Percentiles rank a stretch among this genome's conserved stretches.
Evolutionary conservation across 73 alveolate genomes (phyloP).

Genomic region (Tetrahymena malaccensis): DNA sequence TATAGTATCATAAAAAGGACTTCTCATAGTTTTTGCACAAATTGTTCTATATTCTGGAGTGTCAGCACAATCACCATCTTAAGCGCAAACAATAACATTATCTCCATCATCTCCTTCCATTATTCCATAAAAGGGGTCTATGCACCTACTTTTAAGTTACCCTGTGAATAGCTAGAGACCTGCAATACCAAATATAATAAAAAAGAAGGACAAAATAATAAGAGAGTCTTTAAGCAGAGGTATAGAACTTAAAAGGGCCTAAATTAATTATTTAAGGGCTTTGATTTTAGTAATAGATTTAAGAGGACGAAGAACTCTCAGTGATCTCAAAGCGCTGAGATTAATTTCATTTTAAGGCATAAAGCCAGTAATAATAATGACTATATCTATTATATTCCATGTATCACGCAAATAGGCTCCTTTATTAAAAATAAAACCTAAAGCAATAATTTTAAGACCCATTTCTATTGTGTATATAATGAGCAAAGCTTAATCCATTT

Average conservation of each 20-base stretch:
- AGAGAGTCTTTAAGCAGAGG: slow-evolving; percentile 80
- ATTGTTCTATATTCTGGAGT: background rate
- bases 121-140: slow-evolving; percentile 48
- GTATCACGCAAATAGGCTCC: slow-evolving; percentile 68
- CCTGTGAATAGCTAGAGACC: slow-evolving; percentile 92
- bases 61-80: background rate
- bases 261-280: slow-evolving; percentile 80
- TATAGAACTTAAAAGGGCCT: slow-evolving; percentile 74
- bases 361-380: slow-evolving; percentile 55
- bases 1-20: slow-evolving; percentile 4
- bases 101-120: background rate
- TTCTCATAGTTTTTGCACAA: slow-evolving; percentile 11
- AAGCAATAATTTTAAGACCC: slow-evolving; percentile 46
- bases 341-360: slow-evolving; percentile 23
- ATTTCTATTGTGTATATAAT: slow-evolving; percentile 45
- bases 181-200: slow-evolving; percentile 83
- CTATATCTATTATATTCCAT: slow-evolving; percentile 76
- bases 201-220: slow-evolving; percentile 77
- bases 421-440: slow-evolving; percentile 59
- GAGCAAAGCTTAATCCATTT: slow-evolving; percentile 21
- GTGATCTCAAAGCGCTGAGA: slow-evolving; percentile 83
- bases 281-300: slow-evolving; percentile 84
- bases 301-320: slow-evolving; percentile 94
- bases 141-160: slow-evolving; percentile 67
- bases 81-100: background rate